Evolutionary conservation across 345 rosid genomes (phyloP), one percentile per base, ranked within the genome.

Genomic region (Camelina hispida): DNA sequence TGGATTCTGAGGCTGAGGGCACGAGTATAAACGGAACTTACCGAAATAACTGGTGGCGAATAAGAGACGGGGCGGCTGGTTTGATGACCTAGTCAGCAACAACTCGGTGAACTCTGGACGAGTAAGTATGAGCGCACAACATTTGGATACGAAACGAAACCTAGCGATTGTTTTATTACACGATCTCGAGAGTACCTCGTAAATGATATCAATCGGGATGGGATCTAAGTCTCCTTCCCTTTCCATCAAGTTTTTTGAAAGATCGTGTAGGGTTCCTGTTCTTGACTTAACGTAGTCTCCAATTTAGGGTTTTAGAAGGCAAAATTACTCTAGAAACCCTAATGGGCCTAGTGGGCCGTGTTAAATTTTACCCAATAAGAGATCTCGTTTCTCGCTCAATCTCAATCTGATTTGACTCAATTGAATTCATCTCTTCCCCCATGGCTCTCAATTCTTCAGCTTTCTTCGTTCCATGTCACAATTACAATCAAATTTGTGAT

Each of bases 401-500:
- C 25, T 44, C 35, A 28, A 67, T 68, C 62, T 34, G 37, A 34
- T 34, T 34, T 34, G 37, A 6, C 48, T 28, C n/a, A 3, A 25
- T 3, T 25, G 2, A 32, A 34, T 18, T 62, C 69, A 23, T 34
- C 37, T 18, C 17, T n/a, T 32, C 47, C 1, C 28, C 38, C 25
- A 15, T 22, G 64, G 22, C 37, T 34, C 32, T 47, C 59, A 15
- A 17, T 66, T 32, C 64, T 54, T 52, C 74, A 68, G 28, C 37
- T 59, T 20, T 61, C 48, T 32, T 52, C 35, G 64, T 76, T 13
- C 87, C 81, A 58, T 78, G 81, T 50, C 54, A 75, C 69, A 72
- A 61, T 54, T 88, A 81, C 82, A 77, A 91, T 57, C 63, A 64
- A 50, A 76, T 85, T 22, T 83, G 89, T 80, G 73, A 79, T 62